These are phyloP conservation scores for Scopulariopsis brevicaulis DNA, from an alignment of 2,329 filamentous ascomycete species.

Conservation along the genomic window DNA sequence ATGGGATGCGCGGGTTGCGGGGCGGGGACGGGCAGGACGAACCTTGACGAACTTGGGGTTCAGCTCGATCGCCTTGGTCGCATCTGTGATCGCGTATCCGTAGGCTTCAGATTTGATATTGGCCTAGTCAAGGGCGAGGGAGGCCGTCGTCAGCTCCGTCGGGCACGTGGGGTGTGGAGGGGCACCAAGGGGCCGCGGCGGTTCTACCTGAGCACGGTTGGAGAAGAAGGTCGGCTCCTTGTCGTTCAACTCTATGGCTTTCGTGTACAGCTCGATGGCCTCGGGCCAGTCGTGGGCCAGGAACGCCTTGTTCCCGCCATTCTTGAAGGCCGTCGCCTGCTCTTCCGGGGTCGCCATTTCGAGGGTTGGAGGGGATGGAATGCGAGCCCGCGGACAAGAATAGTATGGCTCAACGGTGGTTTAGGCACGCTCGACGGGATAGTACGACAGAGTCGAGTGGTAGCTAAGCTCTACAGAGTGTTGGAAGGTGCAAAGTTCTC, in stretches of 20 bases:
- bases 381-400: not conserved
- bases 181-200: conserved; percentile 7
- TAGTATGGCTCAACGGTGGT: not conserved
- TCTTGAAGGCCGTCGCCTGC: conserved; percentile 75
- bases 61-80: conserved; percentile 81
- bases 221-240: conserved; percentile 84
- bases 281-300: conserved; percentile 73
- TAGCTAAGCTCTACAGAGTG: not conserved
- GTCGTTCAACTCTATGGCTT: conserved; percentile 77
- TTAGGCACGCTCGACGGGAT: not conserved
- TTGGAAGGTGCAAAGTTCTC: not conserved
- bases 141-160: conserved; percentile 2
- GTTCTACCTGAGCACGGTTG: conserved; percentile 78
- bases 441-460: not conserved
- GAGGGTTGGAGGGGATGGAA: not conserved
- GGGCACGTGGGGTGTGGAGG: not conserved
- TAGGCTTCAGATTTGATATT: conserved; percentile 94
- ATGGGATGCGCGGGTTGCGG: not conserved
- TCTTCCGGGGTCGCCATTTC: conserved; percentile 36
- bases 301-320: conserved; percentile 91
- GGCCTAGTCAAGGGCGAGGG: conserved; percentile 41
- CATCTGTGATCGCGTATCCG: conserved; percentile 84
- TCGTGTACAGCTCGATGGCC: conserved; percentile 73
- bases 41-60: conserved; percentile 86
- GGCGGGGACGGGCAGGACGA: conserved; percentile 11